Evolutionary conservation across 2,329 filamentous ascomycete genomes (phyloP), one percentile per base, ranked within the genome.

Genomic region (Clarireedia monteithiana): DNA sequence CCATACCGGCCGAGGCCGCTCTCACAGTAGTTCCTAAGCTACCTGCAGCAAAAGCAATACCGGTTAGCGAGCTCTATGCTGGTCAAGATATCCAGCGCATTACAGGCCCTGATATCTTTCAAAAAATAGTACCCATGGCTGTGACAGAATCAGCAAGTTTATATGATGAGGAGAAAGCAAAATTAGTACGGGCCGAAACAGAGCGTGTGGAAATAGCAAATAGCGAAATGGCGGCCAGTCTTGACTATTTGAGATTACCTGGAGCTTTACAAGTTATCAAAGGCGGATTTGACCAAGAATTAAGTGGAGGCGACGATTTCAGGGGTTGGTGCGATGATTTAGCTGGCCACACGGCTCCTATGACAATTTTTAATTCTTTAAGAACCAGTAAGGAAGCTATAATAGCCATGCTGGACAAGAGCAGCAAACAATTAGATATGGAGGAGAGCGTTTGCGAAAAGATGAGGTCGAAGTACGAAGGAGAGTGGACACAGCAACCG

Each of bases 371-470:
- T 63, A 89, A 95, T 44, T 80, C 82, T 47, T 73, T 99, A 46
- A 84, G 86, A 60, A 79, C 82, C 26, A 88, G 94, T 64, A 95
- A 92, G 70, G 81, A 88, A 17, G 79, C 82, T 1, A 88, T 96
- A 12, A 70, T 89, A 26, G 77, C 78, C 2, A 81, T 84, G 2
- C 72, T 99, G 55, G 91, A 96, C 56, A 82, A 82, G 56, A 89
- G 89, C 64, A 84, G 85, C 55, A 95, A 95, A 69, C 88, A 95
- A 66, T 74, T 99, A 44, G 94, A 99, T 63, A 91, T 94, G 84
- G 94, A 99, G 71, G 95, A 97, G 73, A 95, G 89, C 55, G 89
- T 97, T 0, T 99, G 94, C 70, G 94, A 99, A 71, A 99, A 97
- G 77, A 99, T 99, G 94, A 83, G 94, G 48, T 95, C 91, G 12